These are phyloP conservation scores for Wakefieldia striispora DNA, from an alignment of 768 basidiomycete species.

Conservation along the genomic window DNA sequence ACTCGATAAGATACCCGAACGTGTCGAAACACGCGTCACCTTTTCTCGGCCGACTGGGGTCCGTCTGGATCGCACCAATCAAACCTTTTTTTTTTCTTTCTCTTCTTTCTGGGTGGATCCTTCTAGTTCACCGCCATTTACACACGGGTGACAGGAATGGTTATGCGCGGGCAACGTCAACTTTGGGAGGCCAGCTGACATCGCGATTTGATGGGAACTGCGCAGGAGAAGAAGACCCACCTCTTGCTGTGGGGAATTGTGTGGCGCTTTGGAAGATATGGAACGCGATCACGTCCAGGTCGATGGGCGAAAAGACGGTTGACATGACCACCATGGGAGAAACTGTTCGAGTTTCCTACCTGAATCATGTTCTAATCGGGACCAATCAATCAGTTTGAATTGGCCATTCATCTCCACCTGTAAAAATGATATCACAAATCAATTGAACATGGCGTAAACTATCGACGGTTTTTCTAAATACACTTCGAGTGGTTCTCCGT, in stretches of 20 bases:
- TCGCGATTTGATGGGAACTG: constrained; percentile 6
- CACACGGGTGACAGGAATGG: neutral
- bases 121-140: neutral
- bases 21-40: neutral
- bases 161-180: neutral
- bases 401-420: no score
- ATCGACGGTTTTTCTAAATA: no score
- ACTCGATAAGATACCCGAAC: constrained; percentile 18
- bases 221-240: neutral
- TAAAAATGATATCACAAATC: no score
- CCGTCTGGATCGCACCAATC: no score
- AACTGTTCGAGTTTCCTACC: neutral
- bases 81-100: no score
- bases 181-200: no score
- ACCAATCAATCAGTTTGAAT: no score
- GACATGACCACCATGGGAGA: constrained; percentile 18
- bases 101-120: no score
- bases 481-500: no score
- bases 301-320: constrained; percentile 8
- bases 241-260: constrained; percentile 2
- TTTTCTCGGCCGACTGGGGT: no score
- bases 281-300: neutral
- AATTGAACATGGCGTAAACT: no score
- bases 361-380: no score
- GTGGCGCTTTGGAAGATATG: constrained; percentile 5